Base-by-base conservation (phyloP, 306 rosid species). In the Nissolia schottii region DNA sequence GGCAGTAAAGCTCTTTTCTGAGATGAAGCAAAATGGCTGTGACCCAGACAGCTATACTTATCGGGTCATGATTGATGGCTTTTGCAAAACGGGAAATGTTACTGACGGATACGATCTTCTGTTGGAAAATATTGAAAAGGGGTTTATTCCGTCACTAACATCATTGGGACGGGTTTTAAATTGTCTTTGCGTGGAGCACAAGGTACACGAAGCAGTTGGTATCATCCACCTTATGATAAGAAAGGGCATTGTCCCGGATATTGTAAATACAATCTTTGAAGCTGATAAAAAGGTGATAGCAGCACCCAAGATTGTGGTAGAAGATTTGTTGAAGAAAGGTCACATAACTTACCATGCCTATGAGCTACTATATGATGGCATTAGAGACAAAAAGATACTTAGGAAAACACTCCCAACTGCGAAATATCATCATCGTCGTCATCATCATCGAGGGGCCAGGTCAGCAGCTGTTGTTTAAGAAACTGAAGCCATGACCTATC, bases 301-400 rank as follows among this genome's bases (percentile, higher is more conserved):
- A 5, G 94, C 97, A 5, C 98, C 98, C 43, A 93, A 93, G 85
- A 90, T 90, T 84, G 85, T 93, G 67, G 92, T 93, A 22, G 94
- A 93, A 86, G 80, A 89, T 64, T 76, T 93, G 82, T 76, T 93
- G 84, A 93, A 87, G 88, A 93, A 87, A 83, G 85, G 87, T 32
- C 88, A 82, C 57, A 80, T 93, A 73, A 86, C 94, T 70, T 93
- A 93, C 73, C 77, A 79, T 76, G 80, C 96, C 38, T 93, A 90
- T 71, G 98, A 93, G 43, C 67, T 89, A 72, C 77, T 93, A 31
- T 87, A 81, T 61, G 98, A 93, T 64, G 97, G 94, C 79, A 77
- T 93, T 60, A 88, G 98, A 78, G 89, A 85, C 85, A 87, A 79
- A 67, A 90, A 74, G 83, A 40, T 83, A 61, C 80, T 63, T 7